Evolutionary conservation across 208 protist species (phyloP).

Genomic region (Leishmania mexicana): DNA sequence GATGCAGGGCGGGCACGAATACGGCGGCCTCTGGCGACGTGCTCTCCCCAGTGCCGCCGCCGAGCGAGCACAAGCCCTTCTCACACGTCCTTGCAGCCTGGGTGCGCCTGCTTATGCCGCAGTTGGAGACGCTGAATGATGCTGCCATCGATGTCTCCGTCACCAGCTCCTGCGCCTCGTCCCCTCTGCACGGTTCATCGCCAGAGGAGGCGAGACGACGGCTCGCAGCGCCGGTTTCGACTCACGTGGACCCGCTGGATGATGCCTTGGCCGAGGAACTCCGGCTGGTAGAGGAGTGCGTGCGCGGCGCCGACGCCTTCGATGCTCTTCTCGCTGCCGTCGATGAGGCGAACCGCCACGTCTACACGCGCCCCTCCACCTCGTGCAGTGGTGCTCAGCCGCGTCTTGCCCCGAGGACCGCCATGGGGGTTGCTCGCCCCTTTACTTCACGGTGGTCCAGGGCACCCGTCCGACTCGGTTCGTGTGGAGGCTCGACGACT

Average conservation of each 20-base stretch:
- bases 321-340: conserved; percentile 59
- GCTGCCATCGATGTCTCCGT: conserved; percentile 18
- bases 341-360: conserved; percentile 37
- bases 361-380: conserved; percentile 69
- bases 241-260: conserved; percentile 69
- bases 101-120: conserved; percentile 59
- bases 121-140: conserved; percentile 43
- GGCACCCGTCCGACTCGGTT: conserved; percentile 13
- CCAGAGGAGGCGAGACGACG: background rate
- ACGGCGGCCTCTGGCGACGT: background rate
- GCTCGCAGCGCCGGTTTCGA: background rate
- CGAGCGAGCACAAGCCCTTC: conserved; percentile 2
- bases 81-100: conserved; percentile 38
- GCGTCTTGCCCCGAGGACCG: conserved; percentile 16
- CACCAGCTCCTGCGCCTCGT: background rate
- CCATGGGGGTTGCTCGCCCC: conserved; percentile 22
- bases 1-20: conserved; percentile 1
- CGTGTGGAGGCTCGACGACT: background rate
- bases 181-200: background rate
- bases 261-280: conserved; percentile 68
- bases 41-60: no score
- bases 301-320: conserved; percentile 58
- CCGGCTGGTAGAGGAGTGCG: conserved; percentile 70
- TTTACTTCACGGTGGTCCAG: conserved; percentile 27
- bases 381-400: conserved; percentile 56